Percentiles rank a stretch among this genome's conserved stretches.
phyloP scores from a whole-genome alignment of 1,284 basidiomycete species.

The Taiwanofungus camphoratus region DNA sequence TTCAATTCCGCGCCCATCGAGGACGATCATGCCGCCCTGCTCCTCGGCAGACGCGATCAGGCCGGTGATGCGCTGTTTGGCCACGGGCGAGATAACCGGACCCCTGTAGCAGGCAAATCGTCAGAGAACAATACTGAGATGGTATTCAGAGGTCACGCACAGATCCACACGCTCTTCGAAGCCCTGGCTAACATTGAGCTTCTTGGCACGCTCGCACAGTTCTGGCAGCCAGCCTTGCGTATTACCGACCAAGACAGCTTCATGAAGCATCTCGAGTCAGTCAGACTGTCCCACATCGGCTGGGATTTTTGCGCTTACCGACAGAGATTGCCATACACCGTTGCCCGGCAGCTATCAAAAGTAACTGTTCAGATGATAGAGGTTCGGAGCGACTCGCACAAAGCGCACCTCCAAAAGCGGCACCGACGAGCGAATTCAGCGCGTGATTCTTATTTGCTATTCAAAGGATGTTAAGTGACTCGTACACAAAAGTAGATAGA shows the following conservation, averaged over 20 bases:
- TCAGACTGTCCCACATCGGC: too few species aligned
- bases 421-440: constrained; percentile 90
- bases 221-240: constrained; percentile 84
- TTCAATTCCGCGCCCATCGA: constrained; percentile 76
- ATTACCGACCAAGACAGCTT: constrained; percentile 80
- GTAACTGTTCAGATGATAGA: too few species aligned
- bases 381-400: constrained; percentile 29
- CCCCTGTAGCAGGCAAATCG: constrained; percentile 51
- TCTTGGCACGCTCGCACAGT: constrained; percentile 77
- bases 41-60: constrained; percentile 79
- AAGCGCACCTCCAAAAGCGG: constrained; percentile 82
- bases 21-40: constrained; percentile 83
- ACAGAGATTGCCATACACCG: constrained; percentile 95
- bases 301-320: constrained; percentile 47
- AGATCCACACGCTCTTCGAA: constrained; percentile 87
- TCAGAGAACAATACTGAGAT: neutral
- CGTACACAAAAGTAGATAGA: neutral
- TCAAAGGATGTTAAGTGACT: neutral
- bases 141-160: constrained; percentile 39
- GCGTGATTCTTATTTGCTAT: constrained; percentile 91
- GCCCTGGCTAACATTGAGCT: constrained; percentile 83
- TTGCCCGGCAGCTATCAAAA: constrained; percentile 81
- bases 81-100: constrained; percentile 87
- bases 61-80: constrained; percentile 74
- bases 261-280: constrained; percentile 4